Base-by-base conservation (phyloP, 2,329 filamentous ascomycete genomes). In the Thelonectria blattea region DNA sequence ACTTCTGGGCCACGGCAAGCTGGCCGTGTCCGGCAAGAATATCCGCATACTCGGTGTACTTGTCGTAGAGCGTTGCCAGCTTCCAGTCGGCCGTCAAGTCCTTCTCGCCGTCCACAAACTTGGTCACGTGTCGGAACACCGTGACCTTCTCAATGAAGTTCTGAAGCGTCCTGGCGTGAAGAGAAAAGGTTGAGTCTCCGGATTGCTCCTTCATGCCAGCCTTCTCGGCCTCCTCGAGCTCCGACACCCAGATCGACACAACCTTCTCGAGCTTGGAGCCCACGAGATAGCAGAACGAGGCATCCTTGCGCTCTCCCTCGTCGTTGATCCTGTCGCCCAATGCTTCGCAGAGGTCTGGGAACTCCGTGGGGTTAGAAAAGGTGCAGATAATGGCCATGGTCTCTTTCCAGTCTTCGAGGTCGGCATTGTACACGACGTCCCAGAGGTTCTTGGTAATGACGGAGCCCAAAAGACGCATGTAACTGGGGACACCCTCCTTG, bases 181-280 rank as follows among this genome's bases (percentile, higher is more conserved):
- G 88, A 0, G 94, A 96, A 78, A 97, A 99, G 59, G 88, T 90
- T 20, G 91, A 94, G 70, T 93, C 91, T 34, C 86, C 86, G 22
- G 83, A 83, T 18, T 85, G 82, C 64, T 89, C 85, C 69, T 92
- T 84, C 63, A 96, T 81, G 12, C 87, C 88, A 46, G 88, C 87
- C 69, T 90, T 86, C 76, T 97, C 93, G 22, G 88, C 85, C 77
- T 98, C 93, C 66, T 92, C 85, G 15, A 98, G 86, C 76, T 98
- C 93, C 52, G 91, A 84, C 55, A 94, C 89, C 95, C 95, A 99
- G 72, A 98, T 97, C 37, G 85, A 85, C 47, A 98, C 91, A 22
- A 98, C 94, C 84, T 99, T 99, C 77, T 99, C 94, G 5, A 99
- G 84, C 79, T 97, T 98, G 17, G 94, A 96, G 61, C 95, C 94